Conservation (phyloP, 1,284 basidiomycete genomes). For the Ceratobasidium sp. region DNA sequence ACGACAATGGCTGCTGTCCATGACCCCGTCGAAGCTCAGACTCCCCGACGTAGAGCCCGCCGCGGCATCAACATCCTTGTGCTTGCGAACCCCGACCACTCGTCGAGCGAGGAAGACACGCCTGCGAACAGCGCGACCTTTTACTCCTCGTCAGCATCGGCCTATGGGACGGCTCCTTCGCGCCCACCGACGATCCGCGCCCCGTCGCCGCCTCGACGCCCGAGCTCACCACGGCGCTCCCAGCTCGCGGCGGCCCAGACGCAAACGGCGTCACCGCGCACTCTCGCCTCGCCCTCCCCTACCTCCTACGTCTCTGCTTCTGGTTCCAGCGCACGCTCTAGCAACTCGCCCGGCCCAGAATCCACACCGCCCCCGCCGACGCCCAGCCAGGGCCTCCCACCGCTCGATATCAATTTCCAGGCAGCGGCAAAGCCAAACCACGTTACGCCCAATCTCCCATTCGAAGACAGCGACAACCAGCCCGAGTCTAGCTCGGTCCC, state of each 20-base stretch:
- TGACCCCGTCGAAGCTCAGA: conserved; percentile 22
- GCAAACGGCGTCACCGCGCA: not conserved
- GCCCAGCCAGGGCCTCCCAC: conserved; percentile 20
- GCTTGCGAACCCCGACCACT: conserved; percentile 27
- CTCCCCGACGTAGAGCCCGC: conserved; percentile 19
- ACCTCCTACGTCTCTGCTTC: conserved; percentile 22
- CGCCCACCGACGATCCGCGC: conserved; percentile 16
- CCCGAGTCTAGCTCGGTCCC: conserved; percentile 23
- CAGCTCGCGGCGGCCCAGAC: not conserved
- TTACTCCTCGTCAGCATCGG: not conserved
- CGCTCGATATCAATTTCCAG: conserved; percentile 21
- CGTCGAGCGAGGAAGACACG: conserved; percentile 30
- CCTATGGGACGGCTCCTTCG: not conserved
- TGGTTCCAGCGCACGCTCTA: conserved; percentile 26
- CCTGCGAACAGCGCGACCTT: conserved; percentile 22
- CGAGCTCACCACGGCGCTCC: not conserved
- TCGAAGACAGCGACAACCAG: conserved; percentile 34
- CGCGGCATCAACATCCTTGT: conserved; percentile 37
- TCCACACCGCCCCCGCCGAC: conserved; percentile 28
- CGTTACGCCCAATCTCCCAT: conserved; percentile 34
- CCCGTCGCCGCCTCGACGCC: conserved; percentile 3
- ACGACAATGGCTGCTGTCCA: conserved; percentile 34
- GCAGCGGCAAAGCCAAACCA: conserved; percentile 29
- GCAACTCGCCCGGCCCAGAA: conserved; percentile 32
- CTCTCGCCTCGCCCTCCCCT: conserved; percentile 26